Conservation (phyloP, 2,329 filamentous ascomycete genomes). For the Xylariales sp. region DNA sequence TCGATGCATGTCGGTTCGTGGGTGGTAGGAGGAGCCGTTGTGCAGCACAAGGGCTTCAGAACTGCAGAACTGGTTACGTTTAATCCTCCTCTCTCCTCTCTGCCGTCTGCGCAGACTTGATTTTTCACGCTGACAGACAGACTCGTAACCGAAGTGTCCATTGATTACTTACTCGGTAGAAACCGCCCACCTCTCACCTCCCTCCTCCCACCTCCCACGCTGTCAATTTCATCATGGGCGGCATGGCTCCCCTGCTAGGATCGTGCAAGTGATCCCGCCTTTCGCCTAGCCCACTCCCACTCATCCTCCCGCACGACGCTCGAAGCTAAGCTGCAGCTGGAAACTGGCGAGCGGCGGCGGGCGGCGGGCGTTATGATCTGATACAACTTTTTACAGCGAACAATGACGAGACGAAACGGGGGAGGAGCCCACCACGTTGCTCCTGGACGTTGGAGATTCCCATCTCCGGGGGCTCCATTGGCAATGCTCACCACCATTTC, state of each 20-base stretch:
- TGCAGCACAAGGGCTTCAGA: no score
- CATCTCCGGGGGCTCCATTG: slow-evolving; percentile 6
- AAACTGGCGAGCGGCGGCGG: neutral
- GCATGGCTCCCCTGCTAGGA: slow-evolving; percentile 17
- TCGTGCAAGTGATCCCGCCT: slow-evolving; percentile 23
- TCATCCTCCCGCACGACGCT: slow-evolving; percentile 13
- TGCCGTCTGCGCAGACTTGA: neutral
- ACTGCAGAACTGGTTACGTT: no score
- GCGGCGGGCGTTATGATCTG: no score
- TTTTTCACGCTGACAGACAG: neutral
- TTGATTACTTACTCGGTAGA: neutral
- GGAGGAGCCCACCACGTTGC: neutral
- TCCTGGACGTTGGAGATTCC: no score
- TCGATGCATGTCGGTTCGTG: no score
- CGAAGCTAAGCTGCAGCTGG: slow-evolving; percentile 6
- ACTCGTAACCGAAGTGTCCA: neutral
- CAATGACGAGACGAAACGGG: slow-evolving; percentile 1
- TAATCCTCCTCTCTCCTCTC: no score
- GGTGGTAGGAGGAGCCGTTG: no score
- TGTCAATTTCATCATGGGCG: slow-evolving; percentile 14
- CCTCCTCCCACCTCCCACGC: neutral
- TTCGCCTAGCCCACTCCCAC: slow-evolving; percentile 19
- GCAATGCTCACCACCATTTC: slow-evolving; percentile 15
- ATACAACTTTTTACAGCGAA: neutral
- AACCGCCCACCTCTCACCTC: neutral